Conservation (phyloP, 2,329 filamentous ascomycete species). For the Mollisia scopiformis region DNA sequence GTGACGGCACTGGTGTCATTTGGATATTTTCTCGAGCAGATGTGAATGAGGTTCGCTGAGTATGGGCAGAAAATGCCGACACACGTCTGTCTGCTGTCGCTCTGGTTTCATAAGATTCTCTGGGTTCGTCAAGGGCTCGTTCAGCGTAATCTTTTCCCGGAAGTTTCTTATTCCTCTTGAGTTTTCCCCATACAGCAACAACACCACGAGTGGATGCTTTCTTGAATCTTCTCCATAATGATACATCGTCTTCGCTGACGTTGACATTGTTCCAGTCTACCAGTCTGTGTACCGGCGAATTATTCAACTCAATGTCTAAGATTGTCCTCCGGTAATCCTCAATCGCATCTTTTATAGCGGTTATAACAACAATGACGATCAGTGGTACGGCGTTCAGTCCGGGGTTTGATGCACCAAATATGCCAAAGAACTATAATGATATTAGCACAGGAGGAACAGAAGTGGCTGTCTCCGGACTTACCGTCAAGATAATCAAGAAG, state of each 20-base stretch:
- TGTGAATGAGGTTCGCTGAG: constrained; percentile 50
- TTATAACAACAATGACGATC: constrained; percentile 88
- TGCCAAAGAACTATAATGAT: constrained; percentile 78
- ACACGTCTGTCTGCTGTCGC: constrained; percentile 10
- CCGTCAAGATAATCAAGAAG: constrained; percentile 90
- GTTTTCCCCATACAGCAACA: constrained; percentile 45
- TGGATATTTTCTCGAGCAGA: constrained; percentile 76
- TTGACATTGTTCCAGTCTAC: constrained; percentile 93
- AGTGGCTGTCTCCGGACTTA: constrained; percentile 57
- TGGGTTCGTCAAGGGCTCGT: constrained; percentile 30
- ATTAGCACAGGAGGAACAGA: constrained; percentile 30
- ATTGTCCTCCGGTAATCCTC: constrained; percentile 93
- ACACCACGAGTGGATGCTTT: constrained; percentile 67
- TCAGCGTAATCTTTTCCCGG: constrained; percentile 25
- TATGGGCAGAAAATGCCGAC: constrained; percentile 33
- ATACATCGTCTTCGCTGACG: constrained; percentile 83
- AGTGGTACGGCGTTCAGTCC: constrained; percentile 88
- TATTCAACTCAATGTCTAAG: constrained; percentile 92
- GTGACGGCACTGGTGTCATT: constrained; percentile 94
- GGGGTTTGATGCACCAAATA: constrained; percentile 91
- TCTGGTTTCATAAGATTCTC: constrained; percentile 56
- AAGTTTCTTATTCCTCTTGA: constrained; percentile 52
- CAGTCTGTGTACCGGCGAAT: constrained; percentile 89
- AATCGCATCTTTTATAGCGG: constrained; percentile 90
- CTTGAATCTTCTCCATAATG: constrained; percentile 85